Base-by-base conservation (phyloP, 306 rosid species). In the Prunus davidiana region DNA sequence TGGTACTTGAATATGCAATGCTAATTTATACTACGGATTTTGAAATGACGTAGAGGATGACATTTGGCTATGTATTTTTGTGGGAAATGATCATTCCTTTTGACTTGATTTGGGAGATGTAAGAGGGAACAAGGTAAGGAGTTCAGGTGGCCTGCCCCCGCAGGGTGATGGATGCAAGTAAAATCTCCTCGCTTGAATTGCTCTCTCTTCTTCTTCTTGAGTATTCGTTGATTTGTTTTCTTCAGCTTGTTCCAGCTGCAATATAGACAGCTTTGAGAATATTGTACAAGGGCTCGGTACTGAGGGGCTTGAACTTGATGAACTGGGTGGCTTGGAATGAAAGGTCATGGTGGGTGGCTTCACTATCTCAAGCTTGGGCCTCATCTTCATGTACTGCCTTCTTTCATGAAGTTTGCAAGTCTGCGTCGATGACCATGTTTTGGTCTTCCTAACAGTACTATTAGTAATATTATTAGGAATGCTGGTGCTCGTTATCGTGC, bases 81-180 rank as follows among this genome's bases (percentile, higher is more conserved):
- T 10, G 10, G 28, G 1, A n/a, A 20, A 9, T 56, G 20, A 56
- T 20, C 18, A 22, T 58, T 58, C 7, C 24, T 22, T 56, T 56
- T 56, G 28, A 56, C 62, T 66, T 77, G 82, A 30, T 49, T 28
- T 83, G 12, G 89, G 89, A 78, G 96, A 89, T 52, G 82, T 62
- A 32, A 87, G 14, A 30, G 98, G 98, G 82, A 93, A 93, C 83
- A 91, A 78, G 64, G 80, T 38, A 63, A 91, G 97, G 75, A 93
- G 80, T 54, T 84, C 89, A 15, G 96, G 98, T 46, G 86, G 81
- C 71, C 63, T 71, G 71, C 28, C 74, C n/a, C 87, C 88, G 50
- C 81, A 75, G 12, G 96, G 96, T 22, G 96, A 91, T 47, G 94
- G 94, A 79, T 90, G 94, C 90, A 90, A 82, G 83, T 90, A 91